Evolutionary conservation across 2,329 filamentous ascomycete genomes (phyloP).

Genomic region (Stagonosporopsis cucurbitacearum): DNA sequence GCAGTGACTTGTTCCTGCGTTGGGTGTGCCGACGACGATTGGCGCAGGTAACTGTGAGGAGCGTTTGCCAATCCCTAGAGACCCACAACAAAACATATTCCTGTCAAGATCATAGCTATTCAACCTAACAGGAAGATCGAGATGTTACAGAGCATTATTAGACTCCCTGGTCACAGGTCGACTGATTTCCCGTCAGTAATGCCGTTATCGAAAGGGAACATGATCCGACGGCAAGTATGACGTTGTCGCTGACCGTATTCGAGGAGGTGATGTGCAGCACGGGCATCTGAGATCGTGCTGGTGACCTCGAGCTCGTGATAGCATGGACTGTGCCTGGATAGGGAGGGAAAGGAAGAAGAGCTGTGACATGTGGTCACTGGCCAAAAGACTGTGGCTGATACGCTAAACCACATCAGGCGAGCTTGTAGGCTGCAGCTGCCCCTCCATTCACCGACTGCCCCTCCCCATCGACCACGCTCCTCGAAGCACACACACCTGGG

Average conservation of each 20-base stretch:
- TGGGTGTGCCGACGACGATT: not conserved
- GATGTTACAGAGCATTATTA: not conserved
- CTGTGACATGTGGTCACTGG: slow-evolving; percentile 4
- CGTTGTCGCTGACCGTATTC: not conserved
- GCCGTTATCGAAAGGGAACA: not conserved
- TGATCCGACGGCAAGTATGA: not conserved
- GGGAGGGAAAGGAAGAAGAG: not conserved
- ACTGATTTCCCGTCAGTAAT: not conserved
- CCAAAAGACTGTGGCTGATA: not conserved
- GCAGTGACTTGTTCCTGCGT: too few relatives aligned
- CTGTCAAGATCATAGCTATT: too few relatives aligned
- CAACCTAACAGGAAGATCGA: not conserved
- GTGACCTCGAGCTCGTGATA: slow-evolving; percentile 9
- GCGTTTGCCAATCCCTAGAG: not conserved
- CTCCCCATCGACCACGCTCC: not conserved
- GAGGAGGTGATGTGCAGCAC: not conserved
- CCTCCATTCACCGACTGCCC: slow-evolving; percentile 10
- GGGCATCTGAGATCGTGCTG: too few relatives aligned
- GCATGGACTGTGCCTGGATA: not conserved
- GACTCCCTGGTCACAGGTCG: not conserved
- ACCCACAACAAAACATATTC: not conserved
- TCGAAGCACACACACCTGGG: not conserved
- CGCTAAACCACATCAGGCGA: not conserved
- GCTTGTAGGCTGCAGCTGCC: slow-evolving; percentile 11
- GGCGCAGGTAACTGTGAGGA: not conserved